Evolutionary conservation across 2,329 filamentous ascomycete species (phyloP).

Genomic region (Aspergillus sp.): DNA sequence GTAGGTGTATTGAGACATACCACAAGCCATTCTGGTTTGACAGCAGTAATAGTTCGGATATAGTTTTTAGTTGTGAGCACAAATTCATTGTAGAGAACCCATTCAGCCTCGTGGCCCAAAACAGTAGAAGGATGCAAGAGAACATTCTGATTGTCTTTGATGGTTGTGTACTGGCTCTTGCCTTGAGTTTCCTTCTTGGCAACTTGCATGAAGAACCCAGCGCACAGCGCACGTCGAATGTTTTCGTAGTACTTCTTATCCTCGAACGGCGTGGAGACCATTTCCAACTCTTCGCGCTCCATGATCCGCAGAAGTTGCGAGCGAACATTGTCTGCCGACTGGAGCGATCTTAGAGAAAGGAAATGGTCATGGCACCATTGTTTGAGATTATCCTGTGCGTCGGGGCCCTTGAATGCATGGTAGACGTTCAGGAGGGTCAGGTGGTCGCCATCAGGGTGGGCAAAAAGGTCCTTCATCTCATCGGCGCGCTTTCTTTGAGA

Average conservation of each 20-base stretch:
- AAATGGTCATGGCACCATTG: constrained; percentile 98
- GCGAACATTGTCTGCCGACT: constrained; percentile 91
- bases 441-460: constrained; percentile 90
- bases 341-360: constrained; percentile 79
- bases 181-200: constrained; percentile 85
- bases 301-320: constrained; percentile 91
- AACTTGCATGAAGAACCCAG: constrained; percentile 99
- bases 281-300: constrained; percentile 82
- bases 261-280: constrained; percentile 83
- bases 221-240: constrained; percentile 84
- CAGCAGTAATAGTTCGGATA: constrained; percentile 85
- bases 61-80: constrained; percentile 98
- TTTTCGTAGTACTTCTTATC: constrained; percentile 98
- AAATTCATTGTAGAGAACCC: constrained; percentile 98
- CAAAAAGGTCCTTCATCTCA: constrained; percentile 94
- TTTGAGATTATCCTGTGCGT: constrained; percentile 68
- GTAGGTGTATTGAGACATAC: constrained; percentile 48
- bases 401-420: constrained; percentile 84
- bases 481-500: constrained; percentile 84
- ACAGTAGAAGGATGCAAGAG: constrained; percentile 92
- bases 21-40: constrained; percentile 91
- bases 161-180: constrained; percentile 81
- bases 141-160: constrained; percentile 94
- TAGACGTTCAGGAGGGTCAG: constrained; percentile 96
- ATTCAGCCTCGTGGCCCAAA: constrained; percentile 81